Conservation (phyloP, 169 alveolate genomes). For the Plasmodium gallinaceum region DNA sequence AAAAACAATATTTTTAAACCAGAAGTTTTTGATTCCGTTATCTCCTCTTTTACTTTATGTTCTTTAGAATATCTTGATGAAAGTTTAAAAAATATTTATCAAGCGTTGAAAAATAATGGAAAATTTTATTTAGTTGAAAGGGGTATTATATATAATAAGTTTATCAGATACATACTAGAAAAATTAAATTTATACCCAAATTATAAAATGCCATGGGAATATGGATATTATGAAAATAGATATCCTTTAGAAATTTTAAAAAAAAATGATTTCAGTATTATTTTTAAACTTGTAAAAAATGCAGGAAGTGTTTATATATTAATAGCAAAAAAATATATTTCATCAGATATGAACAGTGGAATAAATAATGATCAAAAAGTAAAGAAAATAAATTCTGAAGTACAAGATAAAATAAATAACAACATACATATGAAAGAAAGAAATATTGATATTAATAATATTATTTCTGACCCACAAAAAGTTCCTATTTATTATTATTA, state of each 20-base stretch:
- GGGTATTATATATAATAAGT: slow-evolving; percentile 80
- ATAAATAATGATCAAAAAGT: no score
- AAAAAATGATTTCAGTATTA: slow-evolving; percentile 50
- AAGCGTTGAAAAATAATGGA: slow-evolving; percentile 81
- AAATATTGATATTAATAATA: slow-evolving; percentile 29
- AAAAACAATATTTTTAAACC: slow-evolving; percentile 77
- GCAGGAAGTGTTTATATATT: slow-evolving; percentile 72
- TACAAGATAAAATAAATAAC: background rate
- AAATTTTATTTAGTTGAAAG: slow-evolving; percentile 82
- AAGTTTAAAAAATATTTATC: slow-evolving; percentile 76
- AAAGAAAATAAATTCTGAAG: no score
- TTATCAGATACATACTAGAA: slow-evolving; percentile 77
- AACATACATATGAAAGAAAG: background rate
- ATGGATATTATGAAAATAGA: slow-evolving; percentile 86
- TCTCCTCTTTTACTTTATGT: slow-evolving; percentile 84
- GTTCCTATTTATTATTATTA: slow-evolving; percentile 21
- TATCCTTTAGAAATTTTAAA: slow-evolving; percentile 79
- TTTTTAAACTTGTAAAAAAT: slow-evolving; percentile 65
- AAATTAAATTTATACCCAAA: slow-evolving; percentile 84
- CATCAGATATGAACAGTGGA: no score
- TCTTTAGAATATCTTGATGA: slow-evolving; percentile 84
- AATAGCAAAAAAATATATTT: slow-evolving; percentile 58
- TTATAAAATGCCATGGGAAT: slow-evolving; percentile 85
- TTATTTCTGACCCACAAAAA: slow-evolving; percentile 2
- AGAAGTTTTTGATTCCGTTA: slow-evolving; percentile 83